Evolutionary conservation across 1,284 basidiomycete genomes (phyloP), one percentile per base, ranked within the genome.

Genomic region (Papiliotrema fonsecae): DNA sequence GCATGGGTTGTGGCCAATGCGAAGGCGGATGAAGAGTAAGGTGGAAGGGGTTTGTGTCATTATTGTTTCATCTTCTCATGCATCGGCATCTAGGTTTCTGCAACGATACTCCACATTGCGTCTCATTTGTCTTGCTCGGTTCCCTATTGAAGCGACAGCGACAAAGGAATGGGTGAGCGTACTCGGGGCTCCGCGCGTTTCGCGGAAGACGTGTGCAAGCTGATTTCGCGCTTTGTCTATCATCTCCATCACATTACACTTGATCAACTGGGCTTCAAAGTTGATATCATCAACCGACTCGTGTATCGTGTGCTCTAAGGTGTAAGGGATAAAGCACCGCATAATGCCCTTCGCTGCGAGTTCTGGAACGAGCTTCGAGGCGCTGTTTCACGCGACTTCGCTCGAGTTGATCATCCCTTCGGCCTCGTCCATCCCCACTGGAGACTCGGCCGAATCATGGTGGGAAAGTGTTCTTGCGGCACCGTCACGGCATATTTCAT

Each of bases 361-460:
- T 39, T 16, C 19, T 10, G 39, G 32, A 18, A 27, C 50, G 19
- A 36, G 49, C 27, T 74, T 84, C 45, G 86, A 88, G 64, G 75
- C 82, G 26, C 66, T 87, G 1, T 87, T 89, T 60, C 80, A 79
- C 42, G 75, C 80, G 0, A 78, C 81, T 35, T 71, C 77, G 0
- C 77, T 88, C 46, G 79, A 83, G 52, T 77, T 88, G 26, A 65
- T 82, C 36, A 79, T 86, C 0, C 86, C 87, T 4, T 79, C 83
- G 52, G 46, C 47, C 7, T 80, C 81, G 7, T 78, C 79, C 5
- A 66, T 86, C 35, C 77, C 79, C 35, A 80, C 82, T 58, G 84
- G 84, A 2, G 22, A 7, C 26, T 18, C 6, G 19, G 14, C 11
- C 11, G 28, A 16, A 25, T 22, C 18, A 44, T 54, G 52, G 52